Evolutionary conservation across 495 filamentous ascomycete genomes (phyloP).

Genomic region (Penicillium silybi): DNA sequence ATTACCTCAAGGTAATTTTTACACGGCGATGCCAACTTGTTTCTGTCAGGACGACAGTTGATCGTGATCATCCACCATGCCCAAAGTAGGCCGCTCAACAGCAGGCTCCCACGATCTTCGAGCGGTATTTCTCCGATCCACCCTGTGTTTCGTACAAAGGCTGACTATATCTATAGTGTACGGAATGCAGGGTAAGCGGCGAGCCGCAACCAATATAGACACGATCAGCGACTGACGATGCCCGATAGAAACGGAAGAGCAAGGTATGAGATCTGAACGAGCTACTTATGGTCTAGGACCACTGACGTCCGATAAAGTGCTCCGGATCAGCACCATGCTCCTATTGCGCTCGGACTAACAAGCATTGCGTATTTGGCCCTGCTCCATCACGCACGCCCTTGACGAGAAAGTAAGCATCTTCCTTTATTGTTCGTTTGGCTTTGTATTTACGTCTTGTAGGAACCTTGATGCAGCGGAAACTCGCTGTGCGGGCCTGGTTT

Average conservation of each 20-base stretch:
- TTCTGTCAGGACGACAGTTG: not conserved
- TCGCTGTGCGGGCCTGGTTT: constrained; percentile 10
- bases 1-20: no score
- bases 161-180: constrained; percentile 7
- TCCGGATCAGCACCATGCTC: constrained; percentile 16
- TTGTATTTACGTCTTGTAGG: not conserved
- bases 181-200: constrained; percentile 19
- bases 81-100: not conserved
- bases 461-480: constrained; percentile 20
- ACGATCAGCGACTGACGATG: not conserved
- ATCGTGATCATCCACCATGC: not conserved
- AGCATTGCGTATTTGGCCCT: constrained; percentile 14
- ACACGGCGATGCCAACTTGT: no score
- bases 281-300: no score
- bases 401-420: constrained; percentile 12
- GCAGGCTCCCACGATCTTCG: not conserved
- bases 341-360: constrained; percentile 18
- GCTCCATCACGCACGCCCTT: constrained; percentile 19
- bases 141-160: not conserved
- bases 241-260: constrained; percentile 12
- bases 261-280: constrained; percentile 5
- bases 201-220: not conserved
- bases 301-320: constrained; percentile 3
- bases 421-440: not conserved
- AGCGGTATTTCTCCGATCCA: not conserved